These are phyloP conservation scores for Cyclostephanos tholiformis DNA, from an alignment of 108 stramenopile genomes.

Conservation along the genomic window DNA sequence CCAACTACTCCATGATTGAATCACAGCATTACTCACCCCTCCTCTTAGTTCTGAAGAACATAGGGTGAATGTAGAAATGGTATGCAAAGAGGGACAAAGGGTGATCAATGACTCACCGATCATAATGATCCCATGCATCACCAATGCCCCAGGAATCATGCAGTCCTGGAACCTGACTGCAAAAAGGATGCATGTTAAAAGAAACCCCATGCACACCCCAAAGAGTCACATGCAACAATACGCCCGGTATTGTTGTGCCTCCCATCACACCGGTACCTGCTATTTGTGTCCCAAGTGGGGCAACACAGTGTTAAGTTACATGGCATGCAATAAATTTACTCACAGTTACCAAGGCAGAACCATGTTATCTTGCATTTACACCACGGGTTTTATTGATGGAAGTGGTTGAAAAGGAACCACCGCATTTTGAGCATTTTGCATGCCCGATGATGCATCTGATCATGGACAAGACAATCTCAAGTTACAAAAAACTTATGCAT, in stretches of 20 bases:
- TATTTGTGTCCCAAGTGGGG: too few species aligned
- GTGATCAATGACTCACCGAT: background rate
- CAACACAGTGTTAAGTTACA: background rate
- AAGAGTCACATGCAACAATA: background rate
- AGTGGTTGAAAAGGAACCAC: too few species aligned
- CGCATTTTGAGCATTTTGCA: background rate
- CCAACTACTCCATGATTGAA: background rate
- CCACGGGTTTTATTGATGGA: background rate
- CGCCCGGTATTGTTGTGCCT: background rate
- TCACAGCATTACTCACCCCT: background rate
- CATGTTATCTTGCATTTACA: background rate
- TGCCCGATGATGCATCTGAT: slow-evolving; percentile 11
- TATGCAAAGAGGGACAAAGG: too few species aligned
- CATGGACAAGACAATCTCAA: slow-evolving; percentile 12
- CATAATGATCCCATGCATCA: background rate
- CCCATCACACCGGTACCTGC: too few species aligned
- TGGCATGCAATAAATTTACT: background rate
- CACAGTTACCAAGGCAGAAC: too few species aligned
- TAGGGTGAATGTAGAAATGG: too few species aligned
- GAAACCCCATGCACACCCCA: background rate
- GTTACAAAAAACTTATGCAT: slow-evolving; percentile 40
- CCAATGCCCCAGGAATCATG: background rate
- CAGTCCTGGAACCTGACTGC: background rate
- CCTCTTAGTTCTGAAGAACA: too few species aligned
- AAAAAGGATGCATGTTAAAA: background rate